These are phyloP conservation scores for Dactylellina haptotyla DNA, from an alignment of 2,329 filamentous ascomycete species.

Conservation along the genomic window DNA sequence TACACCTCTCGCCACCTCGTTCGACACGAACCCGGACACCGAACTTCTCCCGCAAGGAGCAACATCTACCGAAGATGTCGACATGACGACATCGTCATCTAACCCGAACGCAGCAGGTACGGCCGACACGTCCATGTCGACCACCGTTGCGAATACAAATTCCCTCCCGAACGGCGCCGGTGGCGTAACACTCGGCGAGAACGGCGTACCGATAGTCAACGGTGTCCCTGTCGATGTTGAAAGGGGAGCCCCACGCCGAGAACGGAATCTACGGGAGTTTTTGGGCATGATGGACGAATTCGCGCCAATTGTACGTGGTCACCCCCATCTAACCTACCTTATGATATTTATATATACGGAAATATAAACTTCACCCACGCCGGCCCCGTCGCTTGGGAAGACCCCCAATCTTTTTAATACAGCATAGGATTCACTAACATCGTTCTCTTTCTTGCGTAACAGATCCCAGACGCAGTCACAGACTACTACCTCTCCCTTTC, in stretches of 20 bases:
- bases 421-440: background rate
- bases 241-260: slow-evolving; percentile 73
- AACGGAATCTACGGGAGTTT: slow-evolving; percentile 91
- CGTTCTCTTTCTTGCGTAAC: slow-evolving; percentile 12
- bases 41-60: slow-evolving; percentile 17
- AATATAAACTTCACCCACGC: background rate
- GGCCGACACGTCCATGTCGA: slow-evolving; percentile 39
- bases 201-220: slow-evolving; percentile 9
- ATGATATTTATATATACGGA: background rate
- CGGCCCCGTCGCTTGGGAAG: background rate
- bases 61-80: slow-evolving; percentile 46
- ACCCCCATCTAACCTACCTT: background rate
- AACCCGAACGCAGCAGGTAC: slow-evolving; percentile 4
- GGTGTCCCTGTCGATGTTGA: slow-evolving; percentile 21
- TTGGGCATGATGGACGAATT: slow-evolving; percentile 97
- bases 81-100: slow-evolving; percentile 49
- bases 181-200: slow-evolving; percentile 22
- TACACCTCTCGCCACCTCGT: slow-evolving; percentile 48
- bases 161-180: slow-evolving; percentile 28
- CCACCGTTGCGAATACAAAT: slow-evolving; percentile 42
- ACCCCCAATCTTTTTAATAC: background rate
- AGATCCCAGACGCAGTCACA: slow-evolving; percentile 98
- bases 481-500: slow-evolving; percentile 98
- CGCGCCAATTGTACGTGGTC: slow-evolving; percentile 82
- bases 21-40: slow-evolving; percentile 52